Conservation (phyloP, 371 early-diverging fungal genomes). For the Vittaforma corneae region DNA sequence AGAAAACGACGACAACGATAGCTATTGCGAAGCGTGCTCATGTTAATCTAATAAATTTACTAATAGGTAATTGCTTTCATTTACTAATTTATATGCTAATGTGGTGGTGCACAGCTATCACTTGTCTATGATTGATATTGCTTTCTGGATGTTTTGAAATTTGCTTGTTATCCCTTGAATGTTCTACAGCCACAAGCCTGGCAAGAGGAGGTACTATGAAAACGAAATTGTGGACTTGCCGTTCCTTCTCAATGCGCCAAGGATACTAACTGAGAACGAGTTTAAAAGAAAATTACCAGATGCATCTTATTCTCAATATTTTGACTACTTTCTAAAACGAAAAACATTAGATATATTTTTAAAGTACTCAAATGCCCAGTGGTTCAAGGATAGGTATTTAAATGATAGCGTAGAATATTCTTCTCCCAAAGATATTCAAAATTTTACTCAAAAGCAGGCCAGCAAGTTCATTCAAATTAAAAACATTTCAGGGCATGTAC, state of each 20-base stretch:
- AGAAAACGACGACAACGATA: constrained; percentile 13
- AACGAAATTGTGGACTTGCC: not conserved
- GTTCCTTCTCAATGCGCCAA: not conserved
- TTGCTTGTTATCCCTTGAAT: not conserved
- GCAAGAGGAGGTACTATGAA: not conserved
- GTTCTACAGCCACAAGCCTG: not conserved
- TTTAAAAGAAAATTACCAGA: not conserved
- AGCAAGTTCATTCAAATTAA: not conserved
- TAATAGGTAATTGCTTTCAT: not conserved
- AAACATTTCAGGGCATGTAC: not conserved
- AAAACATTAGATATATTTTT: not conserved
- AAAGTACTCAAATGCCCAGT: not conserved
- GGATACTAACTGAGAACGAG: not conserved
- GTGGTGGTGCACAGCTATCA: not conserved
- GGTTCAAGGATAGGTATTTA: not conserved
- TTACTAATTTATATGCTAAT: not conserved
- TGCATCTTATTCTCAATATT: not conserved
- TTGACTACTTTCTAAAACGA: not conserved
- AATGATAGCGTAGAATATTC: not conserved
- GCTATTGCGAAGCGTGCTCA: constrained; percentile 16
- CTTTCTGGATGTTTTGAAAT: not conserved
- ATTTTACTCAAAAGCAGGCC: too few species aligned
- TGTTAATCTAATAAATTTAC: constrained; percentile 25
- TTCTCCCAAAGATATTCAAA: not conserved
- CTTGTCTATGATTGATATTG: not conserved